Evolutionary conservation across 805 yeast genomes (phyloP).

Genomic region (Candida corydali): DNA sequence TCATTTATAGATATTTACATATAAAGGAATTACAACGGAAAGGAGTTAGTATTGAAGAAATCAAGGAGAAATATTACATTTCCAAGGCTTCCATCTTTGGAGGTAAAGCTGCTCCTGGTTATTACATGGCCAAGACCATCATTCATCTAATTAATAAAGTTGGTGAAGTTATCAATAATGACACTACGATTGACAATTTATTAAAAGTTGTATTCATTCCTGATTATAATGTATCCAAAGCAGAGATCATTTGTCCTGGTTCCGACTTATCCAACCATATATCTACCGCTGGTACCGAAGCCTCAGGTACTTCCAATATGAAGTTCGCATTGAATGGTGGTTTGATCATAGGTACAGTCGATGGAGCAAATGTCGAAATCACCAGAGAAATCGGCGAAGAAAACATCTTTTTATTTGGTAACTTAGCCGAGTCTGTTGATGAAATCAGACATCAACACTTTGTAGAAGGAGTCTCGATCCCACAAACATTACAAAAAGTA

Average conservation of each 20-base stretch:
- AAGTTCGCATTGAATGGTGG: constrained; percentile 94
- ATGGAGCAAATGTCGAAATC: constrained; percentile 94
- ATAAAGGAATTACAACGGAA: constrained; percentile 65
- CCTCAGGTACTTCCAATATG: constrained; percentile 95
- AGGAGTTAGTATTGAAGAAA: constrained; percentile 35
- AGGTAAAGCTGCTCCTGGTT: constrained; percentile 98
- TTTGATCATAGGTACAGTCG: constrained; percentile 89
- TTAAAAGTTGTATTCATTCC: constrained; percentile 86
- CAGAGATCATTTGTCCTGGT: constrained; percentile 86
- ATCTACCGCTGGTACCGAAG: constrained; percentile 96
- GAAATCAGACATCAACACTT: constrained; percentile 74
- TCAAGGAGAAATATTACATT: constrained; percentile 58
- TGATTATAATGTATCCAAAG: constrained; percentile 91
- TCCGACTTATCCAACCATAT: constrained; percentile 90
- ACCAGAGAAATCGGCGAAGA: constrained; percentile 93
- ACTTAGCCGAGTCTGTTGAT: constrained; percentile 85
- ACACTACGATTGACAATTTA: constrained; percentile 66
- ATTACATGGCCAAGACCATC: constrained; percentile 88
- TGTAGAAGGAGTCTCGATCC: constrained; percentile 54
- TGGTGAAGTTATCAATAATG: constrained; percentile 74
- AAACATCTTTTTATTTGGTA: constrained; percentile 88
- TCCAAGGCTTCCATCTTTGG: constrained; percentile 84
- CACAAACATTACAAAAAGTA: constrained; percentile 58
- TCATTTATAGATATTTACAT: constrained; percentile 73
- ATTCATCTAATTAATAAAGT: constrained; percentile 83